Base-by-base conservation (phyloP, 805 yeast species). In the Yarrowia bubula region DNA sequence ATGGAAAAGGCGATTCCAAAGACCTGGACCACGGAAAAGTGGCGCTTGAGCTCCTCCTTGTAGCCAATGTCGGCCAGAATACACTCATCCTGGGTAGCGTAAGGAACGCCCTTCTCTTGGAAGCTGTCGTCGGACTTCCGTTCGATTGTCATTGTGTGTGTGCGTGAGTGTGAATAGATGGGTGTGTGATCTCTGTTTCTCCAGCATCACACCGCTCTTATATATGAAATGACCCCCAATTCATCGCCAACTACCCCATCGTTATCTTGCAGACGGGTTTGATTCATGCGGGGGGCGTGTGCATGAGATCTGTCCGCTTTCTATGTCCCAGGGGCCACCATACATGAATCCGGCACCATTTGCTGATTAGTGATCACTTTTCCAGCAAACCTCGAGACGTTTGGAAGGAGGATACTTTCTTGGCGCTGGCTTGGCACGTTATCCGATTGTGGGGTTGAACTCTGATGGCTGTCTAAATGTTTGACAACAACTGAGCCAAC, bases 1-100 rank as follows among this genome's bases (percentile, higher is more conserved):
- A 88, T 86, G 17, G 86, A 81, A 71, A 86, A 87, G 3, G 90
- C 88, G 65, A 87, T 84, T 65, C 89, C 90, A 71, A 87, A 87
- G 22, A 86, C 86, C 73, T 86, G 88, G 47, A 84, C 66, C 1
- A 87, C 83, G 2, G 86, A 78, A 71, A 85, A 87, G 42, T 80
- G 80, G 73, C 92, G 81, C 51, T 79, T 79, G 60, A 87, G 76
- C 71, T 88, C 92, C 71, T 86, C 88, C 71, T 85, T 85, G 73
- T 88, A 87, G 8, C 92, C 92, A 64, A 88, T 83, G 67, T 84
- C 84, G 66, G 70, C 72, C 57, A 76, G 71, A 39, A 74, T 66
- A 41, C 68, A 70, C 53, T 75, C 76, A 60, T 75, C 78, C 35
- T 70, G 67, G 18, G 65, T 50, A 9, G 64, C 47, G 15, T 18